These are phyloP conservation scores for Capsicum pubescens DNA, from an alignment of 257 asterid genomes.

Conservation along the genomic window DNA sequence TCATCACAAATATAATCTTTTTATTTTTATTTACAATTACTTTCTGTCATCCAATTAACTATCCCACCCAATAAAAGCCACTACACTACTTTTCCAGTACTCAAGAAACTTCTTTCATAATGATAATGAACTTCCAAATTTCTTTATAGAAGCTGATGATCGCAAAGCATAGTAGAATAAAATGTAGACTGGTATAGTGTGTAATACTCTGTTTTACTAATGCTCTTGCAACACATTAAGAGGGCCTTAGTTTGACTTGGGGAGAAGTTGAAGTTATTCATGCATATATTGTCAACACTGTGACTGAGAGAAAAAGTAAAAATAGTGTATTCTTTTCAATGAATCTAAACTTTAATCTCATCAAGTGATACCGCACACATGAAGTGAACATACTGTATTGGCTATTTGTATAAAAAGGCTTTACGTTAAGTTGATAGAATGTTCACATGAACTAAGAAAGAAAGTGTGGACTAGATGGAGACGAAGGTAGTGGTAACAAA, in stretches of 20 bases:
- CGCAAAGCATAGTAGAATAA: conserved; percentile 13
- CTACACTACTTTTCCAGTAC: not conserved
- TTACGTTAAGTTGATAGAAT: not conserved
- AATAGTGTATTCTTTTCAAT: not conserved
- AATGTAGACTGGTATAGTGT: not conserved
- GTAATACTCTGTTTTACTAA: not conserved
- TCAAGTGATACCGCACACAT: not conserved
- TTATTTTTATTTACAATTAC: not conserved
- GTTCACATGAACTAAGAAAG: not conserved
- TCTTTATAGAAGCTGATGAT: not conserved
- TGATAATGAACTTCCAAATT: not conserved
- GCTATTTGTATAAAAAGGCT: not conserved
- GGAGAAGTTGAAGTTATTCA: not conserved
- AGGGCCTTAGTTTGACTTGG: not conserved
- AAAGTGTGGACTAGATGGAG: not conserved
- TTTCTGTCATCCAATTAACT: not conserved
- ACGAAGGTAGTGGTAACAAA: not conserved
- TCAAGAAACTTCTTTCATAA: not conserved
- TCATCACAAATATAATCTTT: not conserved
- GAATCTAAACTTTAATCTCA: not conserved
- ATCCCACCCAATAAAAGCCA: not conserved
- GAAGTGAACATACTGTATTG: not conserved
- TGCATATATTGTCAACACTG: not conserved
- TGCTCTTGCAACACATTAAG: conserved; percentile 11
- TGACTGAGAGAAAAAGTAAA: not conserved